These are phyloP conservation scores for Linum trigynum DNA, from an alignment of 345 rosid genomes.

Conservation along the genomic window DNA sequence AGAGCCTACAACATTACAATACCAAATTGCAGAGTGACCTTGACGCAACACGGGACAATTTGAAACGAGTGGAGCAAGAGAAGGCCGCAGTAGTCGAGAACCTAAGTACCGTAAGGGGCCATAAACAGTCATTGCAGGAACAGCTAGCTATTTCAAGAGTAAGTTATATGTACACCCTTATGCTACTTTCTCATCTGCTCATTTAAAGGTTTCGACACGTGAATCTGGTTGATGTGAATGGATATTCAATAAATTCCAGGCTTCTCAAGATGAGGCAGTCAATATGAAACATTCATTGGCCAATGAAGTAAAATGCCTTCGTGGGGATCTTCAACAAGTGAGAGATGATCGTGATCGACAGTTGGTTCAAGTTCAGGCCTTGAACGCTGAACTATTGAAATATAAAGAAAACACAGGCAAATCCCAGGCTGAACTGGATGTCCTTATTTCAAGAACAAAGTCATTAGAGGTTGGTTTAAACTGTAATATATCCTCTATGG, in stretches of 20 bases:
- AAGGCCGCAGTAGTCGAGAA: conserved; percentile 70
- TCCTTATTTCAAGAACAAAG: conserved; percentile 44
- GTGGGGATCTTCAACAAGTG: conserved; percentile 72
- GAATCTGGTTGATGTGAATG: background rate
- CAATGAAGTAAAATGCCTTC: conserved; percentile 57
- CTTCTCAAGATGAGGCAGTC: conserved; percentile 63
- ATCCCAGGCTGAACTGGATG: conserved; percentile 55
- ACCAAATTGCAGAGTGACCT: conserved; percentile 63
- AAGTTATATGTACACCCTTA: conserved; percentile 12
- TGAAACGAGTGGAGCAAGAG: conserved; percentile 64
- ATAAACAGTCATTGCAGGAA: conserved; percentile 69
- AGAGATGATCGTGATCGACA: conserved; percentile 87
- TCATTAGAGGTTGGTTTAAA: conserved; percentile 62
- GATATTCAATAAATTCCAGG: conserved; percentile 25
- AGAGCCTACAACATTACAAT: conserved; percentile 73
- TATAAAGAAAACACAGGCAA: conserved; percentile 66
- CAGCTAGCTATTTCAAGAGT: conserved; percentile 66
- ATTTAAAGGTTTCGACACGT: background rate
- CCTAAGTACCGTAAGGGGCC: conserved; percentile 75
- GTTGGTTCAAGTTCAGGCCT: conserved; percentile 40
- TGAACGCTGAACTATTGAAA: conserved; percentile 46
- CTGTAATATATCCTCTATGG: background rate
- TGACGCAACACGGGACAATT: conserved; percentile 45
- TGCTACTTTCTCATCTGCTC: background rate
- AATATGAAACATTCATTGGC: conserved; percentile 51